These are phyloP conservation scores for Dioszegia crocea DNA, from an alignment of 768 basidiomycete genomes.

Conservation along the genomic window DNA sequence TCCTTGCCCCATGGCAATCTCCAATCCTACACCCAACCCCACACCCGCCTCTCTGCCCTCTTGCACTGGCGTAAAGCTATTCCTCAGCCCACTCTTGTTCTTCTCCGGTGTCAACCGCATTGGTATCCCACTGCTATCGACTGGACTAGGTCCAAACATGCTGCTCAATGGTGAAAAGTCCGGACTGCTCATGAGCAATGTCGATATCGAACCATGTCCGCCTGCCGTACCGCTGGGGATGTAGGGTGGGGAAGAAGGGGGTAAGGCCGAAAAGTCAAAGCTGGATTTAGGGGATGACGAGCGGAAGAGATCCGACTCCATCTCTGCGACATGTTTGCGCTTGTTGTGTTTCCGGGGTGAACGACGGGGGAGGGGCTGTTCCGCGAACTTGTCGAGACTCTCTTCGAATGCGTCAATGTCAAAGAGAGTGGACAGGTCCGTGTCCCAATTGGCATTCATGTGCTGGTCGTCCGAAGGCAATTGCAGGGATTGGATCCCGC, in stretches of 20 bases:
- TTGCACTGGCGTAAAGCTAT: slow-evolving; percentile 2
- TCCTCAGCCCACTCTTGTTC: slow-evolving; percentile 8
- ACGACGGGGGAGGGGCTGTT: slow-evolving; percentile 26
- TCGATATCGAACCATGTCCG: background rate
- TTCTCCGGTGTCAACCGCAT: slow-evolving; percentile 1
- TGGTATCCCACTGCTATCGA: background rate
- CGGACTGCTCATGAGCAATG: background rate
- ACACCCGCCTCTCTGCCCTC: background rate
- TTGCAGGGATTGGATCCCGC: slow-evolving; percentile 24
- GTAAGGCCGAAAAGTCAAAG: slow-evolving; percentile 43
- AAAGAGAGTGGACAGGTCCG: slow-evolving; percentile 38
- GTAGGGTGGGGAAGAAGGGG: slow-evolving; percentile 40
- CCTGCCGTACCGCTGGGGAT: slow-evolving; percentile 6
- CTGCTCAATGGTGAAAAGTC: slow-evolving; percentile 8
- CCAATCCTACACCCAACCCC: background rate
- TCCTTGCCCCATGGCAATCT: no score
- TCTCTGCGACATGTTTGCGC: slow-evolving; percentile 17
- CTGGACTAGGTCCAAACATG: background rate
- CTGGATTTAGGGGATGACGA: slow-evolving; percentile 16
- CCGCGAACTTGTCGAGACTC: slow-evolving; percentile 26
- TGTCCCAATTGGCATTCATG: slow-evolving; percentile 19
- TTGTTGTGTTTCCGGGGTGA: slow-evolving; percentile 26
- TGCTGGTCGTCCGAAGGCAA: slow-evolving; percentile 30
- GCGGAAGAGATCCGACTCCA: slow-evolving; percentile 21
- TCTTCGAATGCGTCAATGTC: slow-evolving; percentile 26